These are phyloP conservation scores for Canariomyces notabilis DNA, from an alignment of 2,329 filamentous ascomycete genomes.

Conservation along the genomic window DNA sequence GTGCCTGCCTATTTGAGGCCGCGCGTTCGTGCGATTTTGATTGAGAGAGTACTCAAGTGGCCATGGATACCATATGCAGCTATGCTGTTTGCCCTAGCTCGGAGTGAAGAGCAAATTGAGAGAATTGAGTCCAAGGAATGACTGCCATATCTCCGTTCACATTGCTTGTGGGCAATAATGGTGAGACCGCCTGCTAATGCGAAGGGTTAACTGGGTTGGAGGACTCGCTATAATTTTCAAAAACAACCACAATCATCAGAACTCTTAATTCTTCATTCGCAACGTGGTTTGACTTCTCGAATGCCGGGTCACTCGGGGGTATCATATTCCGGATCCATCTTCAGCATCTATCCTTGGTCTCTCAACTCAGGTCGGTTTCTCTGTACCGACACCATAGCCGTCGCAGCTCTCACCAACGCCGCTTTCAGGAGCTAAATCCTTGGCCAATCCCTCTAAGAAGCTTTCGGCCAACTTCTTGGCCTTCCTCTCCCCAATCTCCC, in stretches of 20 bases:
- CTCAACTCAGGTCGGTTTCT: neutral
- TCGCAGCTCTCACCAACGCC: neutral
- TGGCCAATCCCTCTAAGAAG: constrained; percentile 59
- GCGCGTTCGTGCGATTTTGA: neutral
- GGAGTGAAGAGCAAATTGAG: neutral
- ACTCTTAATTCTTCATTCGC: too few species aligned
- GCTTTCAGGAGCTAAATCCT: constrained; percentile 8
- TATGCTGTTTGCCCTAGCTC: neutral
- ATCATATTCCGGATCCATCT: neutral
- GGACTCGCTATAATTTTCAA: too few species aligned
- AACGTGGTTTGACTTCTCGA: neutral
- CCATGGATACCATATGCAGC: neutral
- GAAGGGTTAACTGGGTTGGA: too few species aligned
- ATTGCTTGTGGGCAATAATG: too few species aligned
- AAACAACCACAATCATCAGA: neutral
- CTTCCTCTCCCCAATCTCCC: constrained; percentile 55
- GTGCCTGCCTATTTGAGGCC: neutral
- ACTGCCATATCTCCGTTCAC: too few species aligned
- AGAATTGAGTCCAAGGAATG: too few species aligned
- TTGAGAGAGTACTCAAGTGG: neutral
- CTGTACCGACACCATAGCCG: neutral
- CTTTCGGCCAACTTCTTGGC: constrained; percentile 65
- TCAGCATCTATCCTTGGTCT: neutral
- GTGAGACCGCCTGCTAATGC: too few species aligned
- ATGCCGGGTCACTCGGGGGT: neutral